phyloP scores from a whole-genome alignment of 2,329 filamentous ascomycete species.

The Dothiorella sarmentorum region DNA sequence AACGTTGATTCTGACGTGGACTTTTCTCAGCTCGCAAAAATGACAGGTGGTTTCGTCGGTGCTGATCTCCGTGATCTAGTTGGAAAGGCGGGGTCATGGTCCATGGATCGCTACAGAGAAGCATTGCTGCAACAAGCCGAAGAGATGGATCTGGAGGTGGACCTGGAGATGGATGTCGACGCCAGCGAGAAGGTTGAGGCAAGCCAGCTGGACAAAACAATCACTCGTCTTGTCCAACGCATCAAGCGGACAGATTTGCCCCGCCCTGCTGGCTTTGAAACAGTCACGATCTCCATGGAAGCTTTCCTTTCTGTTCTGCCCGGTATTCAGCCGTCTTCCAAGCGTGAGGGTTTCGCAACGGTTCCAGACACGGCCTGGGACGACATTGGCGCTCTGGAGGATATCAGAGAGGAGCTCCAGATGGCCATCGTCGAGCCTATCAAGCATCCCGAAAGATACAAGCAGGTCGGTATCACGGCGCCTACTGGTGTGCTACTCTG shows the following conservation, averaged over 20 bases:
- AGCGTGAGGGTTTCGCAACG: constrained; percentile 90
- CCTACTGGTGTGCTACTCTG: constrained; percentile 89
- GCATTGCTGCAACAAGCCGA: constrained; percentile 46
- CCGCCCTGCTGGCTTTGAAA: constrained; percentile 52
- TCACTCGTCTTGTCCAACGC: constrained; percentile 50
- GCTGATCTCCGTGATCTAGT: constrained; percentile 76
- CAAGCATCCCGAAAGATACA: constrained; percentile 73
- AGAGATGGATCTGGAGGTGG: constrained; percentile 30
- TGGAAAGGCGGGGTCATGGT: constrained; percentile 61
- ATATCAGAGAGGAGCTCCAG: constrained; percentile 76
- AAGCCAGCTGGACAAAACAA: constrained; percentile 27
- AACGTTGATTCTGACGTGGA: constrained; percentile 67
- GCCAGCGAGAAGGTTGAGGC: constrained; percentile 1
- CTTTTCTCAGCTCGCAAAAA: constrained; percentile 69
- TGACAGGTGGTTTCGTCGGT: constrained; percentile 89
- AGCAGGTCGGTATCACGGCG: constrained; percentile 70
- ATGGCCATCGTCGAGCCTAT: constrained; percentile 90
- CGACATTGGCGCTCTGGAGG: constrained; percentile 79
- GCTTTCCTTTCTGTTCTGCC: constrained; percentile 74
- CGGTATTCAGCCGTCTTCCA: constrained; percentile 73
- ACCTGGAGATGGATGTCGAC: constrained; percentile 58
- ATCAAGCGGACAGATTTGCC: constrained; percentile 46
- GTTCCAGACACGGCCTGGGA: constrained; percentile 92
- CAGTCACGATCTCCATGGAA: constrained; percentile 58
- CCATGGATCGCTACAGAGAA: constrained; percentile 59